A percentile compares a stretch with the other conserved stretches of the same genome.
Conservation (phyloP, 169 alveolate species). For the Blepharisma undulans region DNA sequence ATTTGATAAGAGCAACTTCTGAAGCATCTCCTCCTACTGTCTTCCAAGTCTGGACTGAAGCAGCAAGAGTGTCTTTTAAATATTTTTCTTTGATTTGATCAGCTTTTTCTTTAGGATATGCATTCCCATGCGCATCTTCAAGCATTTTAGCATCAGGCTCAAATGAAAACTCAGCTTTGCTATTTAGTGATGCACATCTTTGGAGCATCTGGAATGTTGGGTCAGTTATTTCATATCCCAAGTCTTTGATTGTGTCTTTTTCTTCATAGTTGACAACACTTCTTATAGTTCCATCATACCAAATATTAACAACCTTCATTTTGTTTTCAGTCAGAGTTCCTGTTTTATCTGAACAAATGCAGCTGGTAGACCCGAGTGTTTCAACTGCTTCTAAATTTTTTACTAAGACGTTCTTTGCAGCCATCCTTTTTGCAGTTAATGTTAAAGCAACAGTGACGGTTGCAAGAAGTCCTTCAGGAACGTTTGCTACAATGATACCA, state of each 20-base stretch:
- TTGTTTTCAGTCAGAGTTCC: conserved; percentile 86
- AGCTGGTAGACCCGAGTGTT: conserved; percentile 86
- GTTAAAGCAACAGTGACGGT: conserved; percentile 81
- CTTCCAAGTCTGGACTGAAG: not conserved
- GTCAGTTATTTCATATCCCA: not conserved
- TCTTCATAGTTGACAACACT: not conserved
- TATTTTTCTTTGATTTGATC: not conserved
- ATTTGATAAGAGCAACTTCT: conserved; percentile 83
- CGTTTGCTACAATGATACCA: conserved; percentile 88
- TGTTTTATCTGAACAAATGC: conserved; percentile 88
- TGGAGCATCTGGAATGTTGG: not conserved
- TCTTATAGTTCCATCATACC: conserved; percentile 55
- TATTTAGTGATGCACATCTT: not conserved
- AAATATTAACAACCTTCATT: conserved; percentile 83
- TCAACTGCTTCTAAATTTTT: conserved; percentile 88
- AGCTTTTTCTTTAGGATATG: not conserved
- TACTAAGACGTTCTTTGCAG: conserved; percentile 74
- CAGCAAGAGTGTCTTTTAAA: not conserved
- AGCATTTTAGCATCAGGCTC: not conserved
- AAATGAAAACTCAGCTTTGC: not conserved
- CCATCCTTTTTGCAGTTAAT: conserved; percentile 83
- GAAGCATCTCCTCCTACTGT: conserved; percentile 74
- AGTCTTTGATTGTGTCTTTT: not conserved
- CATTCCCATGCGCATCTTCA: not conserved
- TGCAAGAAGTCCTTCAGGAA: conserved; percentile 83